Conservation (phyloP, 306 rosid species). For the Coriaria nepalensis region DNA sequence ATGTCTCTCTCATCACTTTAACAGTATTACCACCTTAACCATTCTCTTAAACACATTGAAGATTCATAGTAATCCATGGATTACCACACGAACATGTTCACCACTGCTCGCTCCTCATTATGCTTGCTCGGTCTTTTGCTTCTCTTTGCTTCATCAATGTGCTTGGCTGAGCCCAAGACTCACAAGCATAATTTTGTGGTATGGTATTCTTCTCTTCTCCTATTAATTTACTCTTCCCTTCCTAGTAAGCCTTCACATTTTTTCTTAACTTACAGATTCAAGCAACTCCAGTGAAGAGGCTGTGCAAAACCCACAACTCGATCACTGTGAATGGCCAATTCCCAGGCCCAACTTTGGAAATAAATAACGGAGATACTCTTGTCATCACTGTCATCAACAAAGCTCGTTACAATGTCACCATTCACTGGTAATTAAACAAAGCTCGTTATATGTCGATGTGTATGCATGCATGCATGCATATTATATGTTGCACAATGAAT, state of each 20-base stretch:
- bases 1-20: conserved; percentile 14
- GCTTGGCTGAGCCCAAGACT: conserved; percentile 37
- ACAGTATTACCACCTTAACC: not conserved
- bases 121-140: conserved; percentile 29
- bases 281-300: conserved; percentile 97
- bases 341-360: conserved; percentile 89
- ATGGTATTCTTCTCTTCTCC: conserved; percentile 11
- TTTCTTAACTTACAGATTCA: conserved; percentile 29
- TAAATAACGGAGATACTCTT: conserved; percentile 71
- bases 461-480: not conserved
- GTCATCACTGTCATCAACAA: conserved; percentile 61
- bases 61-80: not conserved
- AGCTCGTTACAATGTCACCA: conserved; percentile 76
- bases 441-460: not conserved
- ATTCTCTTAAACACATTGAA: not conserved
- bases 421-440: conserved; percentile 51
- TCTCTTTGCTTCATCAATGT: conserved; percentile 39
- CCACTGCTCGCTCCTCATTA: conserved; percentile 12
- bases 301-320: conserved; percentile 71
- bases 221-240: not conserved
- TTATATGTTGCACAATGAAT: not conserved
- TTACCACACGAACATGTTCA: conserved; percentile 11
- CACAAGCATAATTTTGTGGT: conserved; percentile 76
- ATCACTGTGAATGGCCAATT: conserved; percentile 83
- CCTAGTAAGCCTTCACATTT: not conserved